Evolutionary conservation across 1,284 basidiomycete species (phyloP), one percentile per base, ranked within the genome.

Genomic region (Fomes fomentarius): DNA sequence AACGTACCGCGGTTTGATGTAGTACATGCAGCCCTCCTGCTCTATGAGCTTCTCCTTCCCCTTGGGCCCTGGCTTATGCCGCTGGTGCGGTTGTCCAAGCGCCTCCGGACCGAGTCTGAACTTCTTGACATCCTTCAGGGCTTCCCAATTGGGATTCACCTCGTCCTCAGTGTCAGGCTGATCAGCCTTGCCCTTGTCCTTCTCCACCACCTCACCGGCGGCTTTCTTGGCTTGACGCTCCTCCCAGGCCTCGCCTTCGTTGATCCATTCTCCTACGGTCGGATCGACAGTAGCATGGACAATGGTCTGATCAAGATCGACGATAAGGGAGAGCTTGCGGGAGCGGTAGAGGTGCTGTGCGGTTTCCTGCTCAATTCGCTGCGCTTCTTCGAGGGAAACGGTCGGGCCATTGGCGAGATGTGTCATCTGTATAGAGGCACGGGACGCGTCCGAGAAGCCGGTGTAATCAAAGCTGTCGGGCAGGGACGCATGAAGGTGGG

Each of bases 261-360:
- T 72, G 68, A 98, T 92, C 96, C 96, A 98, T 69, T 98, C 96
- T 24, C 94, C 95, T 0, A 98, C 94, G 0, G 96, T 98, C 1
- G 97, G 96, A 72, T 99, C 96, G 31, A 98, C 96, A 0, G 96
- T 98, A 10, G 97, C 96, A 69, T 99, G 96, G 9, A 99, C 94
- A 68, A 99, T 95, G 7, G 96, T 99, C 72, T 99, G 96, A 75
- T 99, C 96, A 37, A 99, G 84, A 76, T 99, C 96, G 64, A 99
- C 96, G 65, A 99, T 98, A 58, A 99, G 85, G 11, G 93, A 94
- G 21, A 99, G 84, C 67, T 90, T 94, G 54, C 87, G 83, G 14
- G 85, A 76, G 46, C 82, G 80, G 62, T 94, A 80, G 25, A 99
- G 84, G 57, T 87, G 84, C 3, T 87, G 75, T 2, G 92, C 89